A percentile compares a stretch with the other conserved stretches of the same genome.
Evolutionary conservation across 768 basidiomycete genomes (phyloP).

Genomic region (Coprinellus micaceus): DNA sequence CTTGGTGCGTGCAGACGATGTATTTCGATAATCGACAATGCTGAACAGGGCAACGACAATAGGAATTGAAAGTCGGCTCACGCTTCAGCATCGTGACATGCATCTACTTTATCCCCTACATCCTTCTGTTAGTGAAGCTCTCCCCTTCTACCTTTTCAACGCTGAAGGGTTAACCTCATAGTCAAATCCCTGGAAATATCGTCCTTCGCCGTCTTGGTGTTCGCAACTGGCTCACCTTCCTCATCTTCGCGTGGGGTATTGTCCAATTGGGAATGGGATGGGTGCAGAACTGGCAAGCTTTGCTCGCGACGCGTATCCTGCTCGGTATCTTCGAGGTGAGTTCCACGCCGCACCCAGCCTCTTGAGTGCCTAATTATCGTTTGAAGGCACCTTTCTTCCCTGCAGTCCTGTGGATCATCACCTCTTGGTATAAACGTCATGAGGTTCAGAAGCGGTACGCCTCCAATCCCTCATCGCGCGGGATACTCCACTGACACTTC

Average conservation of each 20-base stretch:
- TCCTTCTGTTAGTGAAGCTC: constrained; percentile 33
- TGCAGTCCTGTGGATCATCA: constrained; percentile 42
- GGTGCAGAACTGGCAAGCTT: constrained; percentile 36
- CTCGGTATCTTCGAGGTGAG: constrained; percentile 42
- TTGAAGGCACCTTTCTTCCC: constrained; percentile 45
- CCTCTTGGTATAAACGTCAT: constrained; percentile 38
- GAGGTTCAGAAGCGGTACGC: constrained; percentile 29
- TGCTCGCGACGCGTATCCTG: constrained; percentile 40
- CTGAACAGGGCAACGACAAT: no score
- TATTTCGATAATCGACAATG: neutral
- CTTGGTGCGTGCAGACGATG: constrained; percentile 21
- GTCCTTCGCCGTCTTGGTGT: constrained; percentile 41
- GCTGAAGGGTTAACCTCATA: constrained; percentile 15
- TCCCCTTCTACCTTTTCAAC: neutral
- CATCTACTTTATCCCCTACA: constrained; percentile 44
- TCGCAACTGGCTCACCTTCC: constrained; percentile 42
- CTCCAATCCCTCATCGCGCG: neutral
- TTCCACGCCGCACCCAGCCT: neutral
- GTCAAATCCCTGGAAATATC: constrained; percentile 45
- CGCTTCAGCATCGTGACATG: constrained; percentile 41
- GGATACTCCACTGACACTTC: neutral
- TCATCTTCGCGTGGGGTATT: constrained; percentile 39
- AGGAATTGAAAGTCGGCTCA: constrained; percentile 31
- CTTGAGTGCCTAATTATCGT: neutral
- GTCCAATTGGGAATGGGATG: constrained; percentile 46